Percentiles rank a stretch among this genome's conserved stretches.
These are phyloP conservation scores for Penicillium olsonii DNA, from an alignment of 2,329 filamentous ascomycete genomes.

Conservation along the genomic window DNA sequence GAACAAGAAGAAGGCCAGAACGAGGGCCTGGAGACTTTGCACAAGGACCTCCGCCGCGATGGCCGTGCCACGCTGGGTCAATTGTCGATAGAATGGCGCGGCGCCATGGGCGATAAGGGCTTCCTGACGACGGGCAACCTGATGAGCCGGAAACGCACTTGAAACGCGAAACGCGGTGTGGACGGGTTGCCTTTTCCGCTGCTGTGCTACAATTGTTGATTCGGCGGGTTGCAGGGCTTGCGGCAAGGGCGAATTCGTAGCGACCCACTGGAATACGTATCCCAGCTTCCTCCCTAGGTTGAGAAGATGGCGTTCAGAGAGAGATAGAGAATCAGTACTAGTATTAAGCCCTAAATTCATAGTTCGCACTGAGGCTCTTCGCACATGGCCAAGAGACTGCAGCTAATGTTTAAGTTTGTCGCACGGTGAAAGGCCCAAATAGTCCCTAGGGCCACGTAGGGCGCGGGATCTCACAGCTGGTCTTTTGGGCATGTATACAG, in stretches of 20 bases:
- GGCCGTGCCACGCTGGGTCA: constrained; percentile 71
- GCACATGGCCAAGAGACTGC: constrained; percentile 16
- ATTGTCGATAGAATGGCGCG: constrained; percentile 83
- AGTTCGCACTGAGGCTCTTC: neutral
- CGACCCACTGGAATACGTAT: neutral
- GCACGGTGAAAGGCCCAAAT: constrained; percentile 5
- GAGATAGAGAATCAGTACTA: neutral
- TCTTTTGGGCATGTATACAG: constrained; percentile 5
- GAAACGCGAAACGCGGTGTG: constrained; percentile 26
- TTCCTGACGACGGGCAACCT: constrained; percentile 85
- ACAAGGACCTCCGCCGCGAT: constrained; percentile 51
- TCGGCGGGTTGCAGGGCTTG: constrained; percentile 18
- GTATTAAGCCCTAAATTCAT: neutral
- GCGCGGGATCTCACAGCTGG: neutral
- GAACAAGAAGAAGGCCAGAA: constrained; percentile 55
- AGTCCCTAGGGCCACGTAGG: constrained; percentile 5
- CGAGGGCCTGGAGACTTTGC: constrained; percentile 53
- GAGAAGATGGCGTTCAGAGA: too few species aligned
- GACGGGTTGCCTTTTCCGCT: constrained; percentile 6
- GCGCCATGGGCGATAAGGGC: constrained; percentile 85
- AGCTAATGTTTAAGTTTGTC: constrained; percentile 13
- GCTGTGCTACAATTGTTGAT: constrained; percentile 14
- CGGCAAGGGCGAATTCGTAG: constrained; percentile 2
- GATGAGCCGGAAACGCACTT: constrained; percentile 45
- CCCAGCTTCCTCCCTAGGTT: neutral